Base-by-base conservation (phyloP, 208 protist genomes). In the Trypanosoma congolense region DNA sequence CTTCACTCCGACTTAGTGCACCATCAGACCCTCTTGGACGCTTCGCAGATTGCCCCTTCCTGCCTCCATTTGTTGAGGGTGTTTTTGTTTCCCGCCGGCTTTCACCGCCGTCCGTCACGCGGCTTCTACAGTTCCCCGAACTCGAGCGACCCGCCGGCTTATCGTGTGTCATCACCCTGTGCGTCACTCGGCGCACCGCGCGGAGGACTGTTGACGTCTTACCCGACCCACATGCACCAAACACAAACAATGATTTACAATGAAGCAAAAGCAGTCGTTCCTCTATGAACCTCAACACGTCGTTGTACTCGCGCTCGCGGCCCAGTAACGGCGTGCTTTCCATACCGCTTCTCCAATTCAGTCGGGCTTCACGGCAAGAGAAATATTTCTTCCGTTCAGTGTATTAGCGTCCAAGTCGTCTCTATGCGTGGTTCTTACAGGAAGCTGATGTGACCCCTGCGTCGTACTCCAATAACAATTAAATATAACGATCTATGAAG, bases 161-260 rank as follows among this genome's bases (percentile, higher is more conserved):
- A 31, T 92, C 80, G 18, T 65, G 85, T n/a, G 75, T 63, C 65
- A 92, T 55, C 19, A 72, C 56, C 28, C 72, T 68, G 4, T 51
- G 53, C 6, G 70, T 74, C 43, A 86, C 70, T 18, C 76, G 65
- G 8, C 85, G 80, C 61, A 88, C 54, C 10, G 75, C 80, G 19
- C 85, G 80, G 42, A 87, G 71, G 35, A 87, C 70, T 1, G 85
- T 86, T 29, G 80, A 85, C 0, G 85, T 92, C 63, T 92, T 92
- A 18, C 85, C 85, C 45, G 80, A 89, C 2, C 85, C 85, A 51
- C 85, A 92, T 18, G 75, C 80, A n/a, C 85, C 85, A 62, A 80
- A 92, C 1, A 92, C 77, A 57, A 92, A 92, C 3, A 92, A 70
- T 0, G 76, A 71, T 3, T 61, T 54, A 44, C 70, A 66, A 64